Base-by-base conservation (phyloP, 495 filamentous ascomycete genomes). In the Neurospora intermedia region DNA sequence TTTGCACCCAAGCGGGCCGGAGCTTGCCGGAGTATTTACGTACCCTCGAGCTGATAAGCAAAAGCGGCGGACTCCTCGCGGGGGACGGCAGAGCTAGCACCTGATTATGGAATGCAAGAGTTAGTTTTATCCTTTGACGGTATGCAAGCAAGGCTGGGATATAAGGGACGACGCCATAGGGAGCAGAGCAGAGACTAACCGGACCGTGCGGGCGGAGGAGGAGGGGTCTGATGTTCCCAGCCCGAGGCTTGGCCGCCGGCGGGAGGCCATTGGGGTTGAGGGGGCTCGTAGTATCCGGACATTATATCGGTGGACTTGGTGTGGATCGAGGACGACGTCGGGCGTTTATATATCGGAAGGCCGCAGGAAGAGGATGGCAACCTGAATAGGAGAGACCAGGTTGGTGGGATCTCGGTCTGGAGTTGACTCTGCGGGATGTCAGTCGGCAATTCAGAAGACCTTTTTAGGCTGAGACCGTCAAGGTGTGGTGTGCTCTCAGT, bases 11-110 rank as follows among this genome's bases (percentile, higher is more conserved):
- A 66, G 54, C 2, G 54, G 71, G 45, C 69, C 40, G 45, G 35
- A 43, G 59, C 54, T 66, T 66, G 54, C 42, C 45, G 42, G n/a
- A 72, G n/a, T 70, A 43, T 31, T 72, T 71, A 88, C 90, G 77
- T 92, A 97, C 94, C 94, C 86, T 98, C 95, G 81, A 97, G 89
- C 83, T 98, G 95, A 76, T 92, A 90, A 73, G 88, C 85, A 81
- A 98, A 98, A 70, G 95, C 95, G 72, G 88, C 83, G 62, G 87
- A 82, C 59, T 97, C 94, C 75, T 96, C 92, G 72, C 89, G 89
- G 74, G 93, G 91, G 78, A 90, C 88, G 74, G 89, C 86, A 42
- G 91, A 93, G 85, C 88, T 92, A 73, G 93, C 90, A 80, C 93
- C 92, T 96, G 80, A 74, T 72, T 6, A 66, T 66, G 15, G 35